Evolutionary conservation across 1,284 basidiomycete species (phyloP).

Genomic region (Entoloma clypeatum): DNA sequence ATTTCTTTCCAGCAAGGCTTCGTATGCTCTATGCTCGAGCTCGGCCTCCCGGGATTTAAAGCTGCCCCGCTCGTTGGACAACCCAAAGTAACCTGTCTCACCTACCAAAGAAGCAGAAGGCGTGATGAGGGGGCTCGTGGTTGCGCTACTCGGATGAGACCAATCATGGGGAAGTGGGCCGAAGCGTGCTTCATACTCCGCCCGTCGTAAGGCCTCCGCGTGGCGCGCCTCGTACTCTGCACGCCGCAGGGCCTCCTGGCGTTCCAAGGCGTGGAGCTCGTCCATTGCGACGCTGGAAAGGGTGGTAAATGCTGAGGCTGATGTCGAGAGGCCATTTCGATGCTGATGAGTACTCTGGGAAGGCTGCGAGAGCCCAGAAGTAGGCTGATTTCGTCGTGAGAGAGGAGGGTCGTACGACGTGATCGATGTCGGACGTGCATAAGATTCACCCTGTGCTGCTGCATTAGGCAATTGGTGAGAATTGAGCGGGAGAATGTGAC

Average conservation of each 20-base stretch:
- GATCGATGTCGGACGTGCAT: constrained; percentile 63
- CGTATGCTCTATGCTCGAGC: constrained; percentile 9
- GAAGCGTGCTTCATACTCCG: constrained; percentile 67
- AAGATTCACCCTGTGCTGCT: constrained; percentile 51
- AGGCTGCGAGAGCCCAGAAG: constrained; percentile 19
- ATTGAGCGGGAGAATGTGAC: constrained; percentile 21
- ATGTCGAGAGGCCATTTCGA: constrained; percentile 17
- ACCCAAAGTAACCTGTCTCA: constrained; percentile 41
- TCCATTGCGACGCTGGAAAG: constrained; percentile 82
- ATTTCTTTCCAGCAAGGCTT: constrained; percentile 20
- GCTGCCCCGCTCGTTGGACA: constrained; percentile 34
- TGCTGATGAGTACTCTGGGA: constrained; percentile 26
- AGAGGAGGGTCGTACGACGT: constrained; percentile 45
- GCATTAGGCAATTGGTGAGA: constrained; percentile 7
- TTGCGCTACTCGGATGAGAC: constrained; percentile 53
- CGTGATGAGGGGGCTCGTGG: constrained; percentile 62
- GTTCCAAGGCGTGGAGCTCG: constrained; percentile 83
- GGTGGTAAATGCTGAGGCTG: constrained; percentile 60
- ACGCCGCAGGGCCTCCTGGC: constrained; percentile 75
- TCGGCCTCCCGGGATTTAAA: constrained; percentile 16
- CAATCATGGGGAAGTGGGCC: constrained; percentile 24
- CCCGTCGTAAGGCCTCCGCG: constrained; percentile 74
- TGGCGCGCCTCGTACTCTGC: constrained; percentile 84
- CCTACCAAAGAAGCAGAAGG: constrained; percentile 37
- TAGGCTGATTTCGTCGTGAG: constrained; percentile 38